Evolutionary conservation across 2,329 filamentous ascomycete genomes (phyloP), one percentile per base, ranked within the genome.

Genomic region (Diaporthe batatas): DNA sequence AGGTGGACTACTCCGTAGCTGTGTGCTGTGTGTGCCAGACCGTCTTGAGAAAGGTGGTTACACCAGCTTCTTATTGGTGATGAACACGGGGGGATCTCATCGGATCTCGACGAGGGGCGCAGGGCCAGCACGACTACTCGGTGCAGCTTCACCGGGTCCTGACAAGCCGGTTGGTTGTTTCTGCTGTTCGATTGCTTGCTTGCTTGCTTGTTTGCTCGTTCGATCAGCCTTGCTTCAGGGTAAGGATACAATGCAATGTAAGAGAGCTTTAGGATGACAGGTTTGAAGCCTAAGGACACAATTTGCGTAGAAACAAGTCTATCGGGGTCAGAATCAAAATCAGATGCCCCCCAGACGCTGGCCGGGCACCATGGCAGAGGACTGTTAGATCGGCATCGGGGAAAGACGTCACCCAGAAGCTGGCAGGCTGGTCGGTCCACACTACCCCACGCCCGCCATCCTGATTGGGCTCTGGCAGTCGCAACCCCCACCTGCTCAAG

Each of bases 391-490:
- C 62, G 29, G 62, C 44, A 42, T 23, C 44, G 29, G 23, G 62
- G 21, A 18, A 49, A 67, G 62, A 67, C 62, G 62, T 67, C 62
- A 67, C 62, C 62, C 23, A 36, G 44, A 21, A 39, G 44, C 62
- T 51, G 21, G n/a, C 25, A 25, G 23, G 44, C 29, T 65, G n/a
- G 62, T 39, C 29, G 47, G 62, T 25, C 62, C 62, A 53, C 62
- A 36, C 14, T 32, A 65, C 51, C 62, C 62, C 62, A 44, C 44
- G 44, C 29, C 29, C 29, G 10, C 29, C 32, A 18, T 51, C 62
- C 62, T 39, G 51, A 65, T 65, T 65, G 62, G 44, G 62, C 39
- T 53, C 62, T 67, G 62, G 44, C 62, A 67, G 44, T 39, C 32
- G 32, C 47, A 11, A 21, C 44, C 62, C 62, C 62, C 62, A 53